Evolutionary conservation across 2,329 filamentous ascomycete genomes (phyloP), one percentile per base, ranked within the genome.

Genomic region (Knoxdaviesia capensis): DNA sequence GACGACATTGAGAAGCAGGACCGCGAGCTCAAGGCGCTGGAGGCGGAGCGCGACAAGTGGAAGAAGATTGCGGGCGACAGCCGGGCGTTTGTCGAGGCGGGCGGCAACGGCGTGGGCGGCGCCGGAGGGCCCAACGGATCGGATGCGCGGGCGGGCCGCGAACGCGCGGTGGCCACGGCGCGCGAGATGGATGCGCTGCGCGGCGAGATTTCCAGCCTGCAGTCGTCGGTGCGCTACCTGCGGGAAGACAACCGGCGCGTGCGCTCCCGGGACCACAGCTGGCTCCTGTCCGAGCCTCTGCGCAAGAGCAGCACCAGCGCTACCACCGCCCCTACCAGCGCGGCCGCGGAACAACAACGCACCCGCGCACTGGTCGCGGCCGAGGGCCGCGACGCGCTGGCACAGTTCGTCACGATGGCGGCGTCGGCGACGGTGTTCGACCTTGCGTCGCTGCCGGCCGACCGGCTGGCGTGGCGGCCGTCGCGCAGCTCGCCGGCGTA

Each of bases 181-280:
- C 71, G 76, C 42, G 80, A 88, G 56, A 77, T 86, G 60, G 79
- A 86, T 48, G 64, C 65, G 7, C 70, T 87, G 49, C 75, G 77
- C 56, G 68, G 68, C 49, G 77, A 88, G 45, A 76, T 86, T 50
- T 66, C 65, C 43, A 66, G 64, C 49, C 57, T 80, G 43, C 68
- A 82, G 53, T 68, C 71, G 2, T 75, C 77, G 1, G 72, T 83
- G 38, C 68, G 75, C 7, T 80, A 75, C 55, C 63, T 85, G 31
- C 67, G 77, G 30, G 71, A 79, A 48, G 77, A 83, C 51, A 81
- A 74, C 56, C 64, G 67, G 36, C 69, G 74, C 4, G 71, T 75
- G 1, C 67, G 77, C 11, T 57, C 72, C 40, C 63, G 60, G 10
- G 72, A 77, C 52, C 66, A 74, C 52, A 69, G 72, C 46, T 84